Evolutionary conservation across 1,284 basidiomycete genomes (phyloP).

Genomic region (Apiotrichum akiyoshidainum): DNA sequence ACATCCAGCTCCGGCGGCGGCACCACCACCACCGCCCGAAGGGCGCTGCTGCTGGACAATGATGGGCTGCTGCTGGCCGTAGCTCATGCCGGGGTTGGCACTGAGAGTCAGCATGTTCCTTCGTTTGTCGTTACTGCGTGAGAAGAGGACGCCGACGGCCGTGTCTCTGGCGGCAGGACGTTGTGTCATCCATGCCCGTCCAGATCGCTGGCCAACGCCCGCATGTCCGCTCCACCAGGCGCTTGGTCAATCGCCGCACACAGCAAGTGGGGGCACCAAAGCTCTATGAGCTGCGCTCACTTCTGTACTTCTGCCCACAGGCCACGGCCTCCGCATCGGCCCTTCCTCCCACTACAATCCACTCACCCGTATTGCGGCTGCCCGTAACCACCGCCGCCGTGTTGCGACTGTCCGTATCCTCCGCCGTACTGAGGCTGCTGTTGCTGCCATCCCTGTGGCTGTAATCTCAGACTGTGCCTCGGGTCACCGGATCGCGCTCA

Average conservation of each 20-base stretch:
- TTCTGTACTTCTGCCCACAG: too few species aligned
- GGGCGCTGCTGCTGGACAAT: conserved; percentile 22
- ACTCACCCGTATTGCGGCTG: neutral
- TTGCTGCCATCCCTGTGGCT: conserved; percentile 12
- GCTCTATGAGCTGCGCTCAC: too few species aligned
- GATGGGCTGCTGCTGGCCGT: conserved; percentile 16
- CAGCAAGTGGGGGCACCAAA: too few species aligned
- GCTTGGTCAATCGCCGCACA: too few species aligned
- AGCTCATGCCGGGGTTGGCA: conserved; percentile 18
- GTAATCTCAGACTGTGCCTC: neutral
- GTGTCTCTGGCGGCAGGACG: too few species aligned
- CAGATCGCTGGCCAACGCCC: too few species aligned
- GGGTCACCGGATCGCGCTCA: too few species aligned
- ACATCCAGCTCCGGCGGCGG: conserved; percentile 14
- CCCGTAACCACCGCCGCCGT: neutral
- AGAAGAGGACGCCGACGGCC: too few species aligned
- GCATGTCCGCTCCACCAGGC: too few species aligned
- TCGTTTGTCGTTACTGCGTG: too few species aligned
- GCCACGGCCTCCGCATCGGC: neutral
- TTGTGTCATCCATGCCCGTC: too few species aligned
- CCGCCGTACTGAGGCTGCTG: conserved; percentile 1
- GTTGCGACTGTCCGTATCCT: neutral
- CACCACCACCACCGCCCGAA: conserved; percentile 8
- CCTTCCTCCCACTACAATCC: neutral
- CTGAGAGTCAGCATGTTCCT: neutral